Percentiles rank a stretch among this genome's conserved stretches.
Conservation (phyloP, 2,329 filamentous ascomycete genomes). For the Arthroderma uncinatum region DNA sequence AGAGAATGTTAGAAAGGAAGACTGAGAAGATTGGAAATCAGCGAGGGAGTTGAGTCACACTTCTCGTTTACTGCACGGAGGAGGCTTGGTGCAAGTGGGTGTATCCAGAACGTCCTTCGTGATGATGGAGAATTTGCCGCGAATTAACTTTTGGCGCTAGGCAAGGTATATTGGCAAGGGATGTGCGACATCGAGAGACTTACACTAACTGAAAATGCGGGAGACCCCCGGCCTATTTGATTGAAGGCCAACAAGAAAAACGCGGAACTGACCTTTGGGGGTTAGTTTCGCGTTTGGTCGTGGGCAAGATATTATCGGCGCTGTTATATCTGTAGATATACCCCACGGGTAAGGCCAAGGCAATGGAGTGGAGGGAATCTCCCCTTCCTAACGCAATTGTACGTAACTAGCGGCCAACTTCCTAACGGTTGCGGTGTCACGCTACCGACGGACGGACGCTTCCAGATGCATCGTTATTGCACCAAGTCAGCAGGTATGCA, state of each 20-base stretch:
- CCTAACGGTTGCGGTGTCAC: too few relatives aligned
- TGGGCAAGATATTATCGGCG: too few relatives aligned
- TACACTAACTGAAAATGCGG: neutral
- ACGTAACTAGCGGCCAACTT: too few relatives aligned
- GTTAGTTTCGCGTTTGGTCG: too few relatives aligned
- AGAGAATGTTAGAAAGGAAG: neutral
- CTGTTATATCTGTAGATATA: too few relatives aligned
- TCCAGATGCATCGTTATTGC: neutral
- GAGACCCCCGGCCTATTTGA: neutral
- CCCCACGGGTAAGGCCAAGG: too few relatives aligned
- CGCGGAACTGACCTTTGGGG: too few relatives aligned
- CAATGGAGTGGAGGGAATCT: too few relatives aligned
- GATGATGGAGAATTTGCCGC: constrained; percentile 3
- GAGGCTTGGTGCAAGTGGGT: constrained; percentile 4
- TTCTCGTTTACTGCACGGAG: constrained; percentile 1
- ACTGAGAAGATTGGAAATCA: neutral
- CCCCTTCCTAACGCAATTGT: too few relatives aligned
- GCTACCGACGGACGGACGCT: neutral
- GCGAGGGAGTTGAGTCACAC: constrained; percentile 2
- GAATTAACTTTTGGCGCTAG: constrained; percentile 1
- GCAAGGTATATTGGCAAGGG: neutral
- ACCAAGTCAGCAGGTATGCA: neutral
- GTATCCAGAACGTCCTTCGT: constrained; percentile 1
- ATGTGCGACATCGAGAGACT: neutral
- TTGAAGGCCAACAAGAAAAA: neutral